Percentiles rank a stretch among this genome's conserved stretches.
Evolutionary conservation across 768 basidiomycete genomes (phyloP).

Genomic region (Tulasnella calospora): DNA sequence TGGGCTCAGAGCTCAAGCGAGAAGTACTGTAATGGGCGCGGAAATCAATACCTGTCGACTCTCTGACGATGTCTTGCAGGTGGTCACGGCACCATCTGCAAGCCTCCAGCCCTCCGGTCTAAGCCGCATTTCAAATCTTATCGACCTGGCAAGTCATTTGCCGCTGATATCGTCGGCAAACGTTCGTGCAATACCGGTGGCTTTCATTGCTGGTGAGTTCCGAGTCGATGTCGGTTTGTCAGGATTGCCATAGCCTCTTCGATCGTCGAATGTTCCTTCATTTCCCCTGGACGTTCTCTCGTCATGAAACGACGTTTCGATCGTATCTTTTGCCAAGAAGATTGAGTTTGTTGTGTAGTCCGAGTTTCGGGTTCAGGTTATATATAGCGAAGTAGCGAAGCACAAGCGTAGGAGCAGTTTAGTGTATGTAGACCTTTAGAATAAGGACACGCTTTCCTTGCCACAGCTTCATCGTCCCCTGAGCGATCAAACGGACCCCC

Average conservation of each 20-base stretch:
- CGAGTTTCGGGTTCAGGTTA: too few relatives aligned
- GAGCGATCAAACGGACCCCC: background rate
- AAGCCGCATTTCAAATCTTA: background rate
- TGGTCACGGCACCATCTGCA: background rate
- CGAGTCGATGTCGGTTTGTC: too few relatives aligned
- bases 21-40: background rate
- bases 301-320: too few relatives aligned
- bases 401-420: background rate
- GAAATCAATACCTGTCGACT: background rate
- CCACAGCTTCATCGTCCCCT: background rate
- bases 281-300: too few relatives aligned
- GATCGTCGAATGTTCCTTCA: too few relatives aligned
- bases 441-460: background rate
- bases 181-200: background rate
- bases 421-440: background rate
- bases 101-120: background rate
- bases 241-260: too few relatives aligned
- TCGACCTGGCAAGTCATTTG: background rate
- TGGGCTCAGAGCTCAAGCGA: too few relatives aligned
- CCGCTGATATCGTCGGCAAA: background rate
- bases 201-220: too few relatives aligned
- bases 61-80: background rate
- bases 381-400: background rate
- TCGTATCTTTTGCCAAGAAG: too few relatives aligned
- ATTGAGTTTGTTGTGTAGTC: too few relatives aligned